Evolutionary conservation across 1,139 yeast genomes (phyloP), one percentile per base, ranked within the genome.

Genomic region (Citeromyces siamensis): DNA sequence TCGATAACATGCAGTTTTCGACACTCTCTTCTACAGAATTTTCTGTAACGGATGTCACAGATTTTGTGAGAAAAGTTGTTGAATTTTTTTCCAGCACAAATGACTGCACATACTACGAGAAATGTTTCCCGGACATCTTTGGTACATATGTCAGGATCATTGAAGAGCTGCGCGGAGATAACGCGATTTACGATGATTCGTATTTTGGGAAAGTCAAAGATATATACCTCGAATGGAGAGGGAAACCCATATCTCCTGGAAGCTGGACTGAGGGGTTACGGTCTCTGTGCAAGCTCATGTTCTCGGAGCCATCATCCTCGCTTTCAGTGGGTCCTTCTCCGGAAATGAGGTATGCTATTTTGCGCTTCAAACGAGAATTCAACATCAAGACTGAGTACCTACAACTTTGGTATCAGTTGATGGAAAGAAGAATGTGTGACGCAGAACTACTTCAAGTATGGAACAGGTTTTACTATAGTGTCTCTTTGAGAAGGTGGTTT

Each of bases 331-430:
- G 45, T 4, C 55, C 56, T 0, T 47, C 48, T 3, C 40, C 46
- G 4, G 41, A 44, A 21, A 50, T 52, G 54, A 40, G 55, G 18
- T 44, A 42, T 40, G 52, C 55, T 8, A 29, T 51, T 14, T 43
- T 45, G 16, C 12, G 36, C 19, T 42, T 45, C 5, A 46, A 46
- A 26, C 44, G 39, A 18, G 41, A 37, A 6, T 39, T 43, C 6
- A 41, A 48, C 16, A 21, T 48, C 10, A 39, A 40, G 23, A 43
- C 44, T 27, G 39, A 39, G 16, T 45, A 40, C 29, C 40, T 49
- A 12, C 37, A 42, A 13, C 7, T 32, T 2, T 52, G 56, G 56
- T 42, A 36, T 12, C 42, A 38, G 18, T 35, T 19, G n/a, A 41
- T 47, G 4, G 39, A 41, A 2, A 34, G 39, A 12, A 32, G 38